These are phyloP conservation scores for Isabelozyma gotoi DNA, from an alignment of 805 yeast genomes.

Conservation along the genomic window DNA sequence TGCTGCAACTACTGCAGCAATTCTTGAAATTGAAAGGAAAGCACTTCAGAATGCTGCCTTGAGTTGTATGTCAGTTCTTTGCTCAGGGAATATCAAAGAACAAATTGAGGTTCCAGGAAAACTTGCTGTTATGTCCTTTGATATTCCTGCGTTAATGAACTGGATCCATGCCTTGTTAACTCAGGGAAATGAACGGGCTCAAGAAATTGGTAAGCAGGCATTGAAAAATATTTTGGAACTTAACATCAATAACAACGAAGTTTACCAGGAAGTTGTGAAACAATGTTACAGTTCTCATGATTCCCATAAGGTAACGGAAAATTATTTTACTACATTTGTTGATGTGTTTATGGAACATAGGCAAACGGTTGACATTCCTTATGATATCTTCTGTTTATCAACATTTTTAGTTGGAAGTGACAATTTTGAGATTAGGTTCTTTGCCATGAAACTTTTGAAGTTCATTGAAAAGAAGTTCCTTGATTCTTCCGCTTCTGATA, in stretches of 20 bases:
- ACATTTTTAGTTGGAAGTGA: slow-evolving; percentile 78
- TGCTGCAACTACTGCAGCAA: slow-evolving; percentile 58
- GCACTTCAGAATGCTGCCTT: slow-evolving; percentile 69
- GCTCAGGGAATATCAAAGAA: slow-evolving; percentile 69
- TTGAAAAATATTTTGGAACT: slow-evolving; percentile 61
- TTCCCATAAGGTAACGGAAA: slow-evolving; percentile 52
- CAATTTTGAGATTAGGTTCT: slow-evolving; percentile 61
- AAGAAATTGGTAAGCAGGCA: slow-evolving; percentile 67
- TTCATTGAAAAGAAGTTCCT: slow-evolving; percentile 52
- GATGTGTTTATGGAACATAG: slow-evolving; percentile 57
- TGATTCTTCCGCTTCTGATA: slow-evolving; percentile 48
- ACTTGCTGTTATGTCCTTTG: slow-evolving; percentile 62
- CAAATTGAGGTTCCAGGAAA: slow-evolving; percentile 46
- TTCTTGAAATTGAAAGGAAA: slow-evolving; percentile 76
- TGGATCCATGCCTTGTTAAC: slow-evolving; percentile 81
- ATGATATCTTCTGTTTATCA: slow-evolving; percentile 72
- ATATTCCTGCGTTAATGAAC: slow-evolving; percentile 60
- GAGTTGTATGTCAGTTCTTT: slow-evolving; percentile 80
- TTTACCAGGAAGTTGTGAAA: slow-evolving; percentile 58
- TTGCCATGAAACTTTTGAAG: slow-evolving; percentile 71
- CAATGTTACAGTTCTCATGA: slow-evolving; percentile 66
- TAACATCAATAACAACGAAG: slow-evolving; percentile 55
- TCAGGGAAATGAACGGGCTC: slow-evolving; percentile 56
- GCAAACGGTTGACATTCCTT: slow-evolving; percentile 49
- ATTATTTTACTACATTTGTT: slow-evolving; percentile 71